A percentile compares a stretch with the other conserved stretches of the same genome.
Evolutionary conservation across 1,284 basidiomycete genomes (phyloP).

Genomic region (Irpex rosettiformis): DNA sequence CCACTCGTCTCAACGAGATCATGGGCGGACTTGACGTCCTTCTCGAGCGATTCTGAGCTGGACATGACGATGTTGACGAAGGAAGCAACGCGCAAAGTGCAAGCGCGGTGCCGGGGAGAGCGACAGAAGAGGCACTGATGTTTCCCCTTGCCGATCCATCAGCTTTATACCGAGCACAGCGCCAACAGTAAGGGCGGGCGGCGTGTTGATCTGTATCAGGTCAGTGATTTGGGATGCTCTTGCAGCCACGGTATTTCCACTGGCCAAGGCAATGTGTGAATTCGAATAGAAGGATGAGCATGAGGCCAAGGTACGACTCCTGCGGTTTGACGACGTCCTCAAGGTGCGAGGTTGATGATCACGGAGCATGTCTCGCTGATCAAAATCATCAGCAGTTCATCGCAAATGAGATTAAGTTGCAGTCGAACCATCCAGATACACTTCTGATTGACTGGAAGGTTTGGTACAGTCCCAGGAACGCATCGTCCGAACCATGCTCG

Average conservation of each 20-base stretch:
- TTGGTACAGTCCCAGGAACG: no score
- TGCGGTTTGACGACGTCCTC: background rate
- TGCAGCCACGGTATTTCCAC: background rate
- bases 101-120: background rate
- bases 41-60: constrained; percentile 9
- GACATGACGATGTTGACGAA: background rate
- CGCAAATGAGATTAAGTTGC: background rate
- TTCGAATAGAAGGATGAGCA: background rate
- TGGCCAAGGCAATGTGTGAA: background rate
- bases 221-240: background rate
- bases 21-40: constrained; percentile 2
- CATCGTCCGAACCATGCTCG: no score
- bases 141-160: background rate
- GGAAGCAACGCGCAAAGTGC: background rate
- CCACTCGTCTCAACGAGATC: background rate
- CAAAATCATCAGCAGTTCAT: background rate
- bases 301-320: background rate
- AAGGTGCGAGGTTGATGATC: background rate
- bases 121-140: background rate
- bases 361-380: background rate
- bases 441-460: no score
- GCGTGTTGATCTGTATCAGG: background rate
- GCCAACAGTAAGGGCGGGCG: background rate
- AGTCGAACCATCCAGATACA: background rate
- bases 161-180: background rate